A percentile compares a stretch with the other conserved stretches of the same genome.
Evolutionary conservation across 148 eudicot genomes (phyloP).

Genomic region (Chenopodium suecicum): DNA sequence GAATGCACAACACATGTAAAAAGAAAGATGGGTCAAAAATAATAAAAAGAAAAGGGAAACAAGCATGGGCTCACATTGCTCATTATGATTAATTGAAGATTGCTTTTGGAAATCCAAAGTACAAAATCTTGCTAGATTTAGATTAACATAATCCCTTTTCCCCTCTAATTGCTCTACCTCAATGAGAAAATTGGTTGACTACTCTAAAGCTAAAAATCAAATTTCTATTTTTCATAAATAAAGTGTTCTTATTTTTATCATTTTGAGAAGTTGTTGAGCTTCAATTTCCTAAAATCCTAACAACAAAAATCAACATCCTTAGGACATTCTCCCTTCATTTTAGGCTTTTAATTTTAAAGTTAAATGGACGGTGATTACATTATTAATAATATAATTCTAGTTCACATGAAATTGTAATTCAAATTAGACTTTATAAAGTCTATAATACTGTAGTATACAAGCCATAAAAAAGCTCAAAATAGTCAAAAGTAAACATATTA

Average conservation of each 20-base stretch:
- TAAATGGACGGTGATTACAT: not conserved
- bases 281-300: conserved; percentile 7
- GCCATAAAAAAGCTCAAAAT: no score
- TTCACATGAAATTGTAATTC: no score
- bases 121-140: conserved; percentile 26
- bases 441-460: no score
- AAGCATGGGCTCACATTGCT: conserved; percentile 18
- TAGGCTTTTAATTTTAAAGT: not conserved
- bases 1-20: not conserved
- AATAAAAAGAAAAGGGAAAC: not conserved
- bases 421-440: no score
- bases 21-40: conserved; percentile 18
- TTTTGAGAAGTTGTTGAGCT: not conserved
- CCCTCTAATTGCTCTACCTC: conserved; percentile 34
- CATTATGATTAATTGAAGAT: conserved; percentile 10
- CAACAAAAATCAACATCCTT: not conserved
- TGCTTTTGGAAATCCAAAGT: conserved; percentile 17
- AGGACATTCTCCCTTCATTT: not conserved
- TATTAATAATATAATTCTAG: not conserved
- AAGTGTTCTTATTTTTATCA: not conserved
- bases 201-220: not conserved
- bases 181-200: conserved; percentile 21
- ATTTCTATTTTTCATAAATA: not conserved
- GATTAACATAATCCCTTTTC: conserved; percentile 21
- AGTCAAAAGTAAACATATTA: no score